phyloP scores from a whole-genome alignment of 371 early-diverging fungal species.

The Syncephalastrum racemosum region DNA sequence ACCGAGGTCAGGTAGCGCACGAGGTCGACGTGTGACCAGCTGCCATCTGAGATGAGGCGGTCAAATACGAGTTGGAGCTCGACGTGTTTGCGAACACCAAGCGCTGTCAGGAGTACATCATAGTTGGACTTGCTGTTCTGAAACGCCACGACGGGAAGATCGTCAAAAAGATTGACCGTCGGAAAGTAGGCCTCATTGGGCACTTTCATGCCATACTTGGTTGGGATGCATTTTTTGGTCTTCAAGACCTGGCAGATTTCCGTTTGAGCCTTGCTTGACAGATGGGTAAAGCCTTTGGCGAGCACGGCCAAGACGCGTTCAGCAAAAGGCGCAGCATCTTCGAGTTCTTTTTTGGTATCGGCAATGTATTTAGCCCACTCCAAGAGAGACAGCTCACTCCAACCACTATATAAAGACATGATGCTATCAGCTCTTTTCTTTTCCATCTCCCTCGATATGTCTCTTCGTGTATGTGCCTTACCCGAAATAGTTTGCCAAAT shows the following conservation, averaged over 20 bases:
- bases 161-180: conserved; percentile 80
- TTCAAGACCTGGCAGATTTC: conserved; percentile 51
- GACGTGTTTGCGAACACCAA: conserved; percentile 90
- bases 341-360: conserved; percentile 46
- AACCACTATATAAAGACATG: conserved; percentile 24
- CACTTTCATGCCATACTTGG: conserved; percentile 64
- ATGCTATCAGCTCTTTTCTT: not conserved
- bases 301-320: conserved; percentile 64
- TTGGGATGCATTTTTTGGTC: conserved; percentile 67
- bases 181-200: conserved; percentile 80
- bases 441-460: not conserved
- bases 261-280: conserved; percentile 38
- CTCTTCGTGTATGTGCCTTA: conserved; percentile 9
- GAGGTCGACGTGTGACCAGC: conserved; percentile 87
- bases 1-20: conserved; percentile 80
- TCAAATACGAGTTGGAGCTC: conserved; percentile 87
- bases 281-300: conserved; percentile 50
- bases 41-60: conserved; percentile 73
- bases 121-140: conserved; percentile 45
- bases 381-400: conserved; percentile 60
- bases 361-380: conserved; percentile 67
- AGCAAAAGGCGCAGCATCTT: conserved; percentile 54
- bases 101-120: conserved; percentile 59
- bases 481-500: conserved; percentile 58
- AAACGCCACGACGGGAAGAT: conserved; percentile 72